Base-by-base conservation (phyloP, 1,139 yeast species). In the Hyphopichia buzzinii region DNA sequence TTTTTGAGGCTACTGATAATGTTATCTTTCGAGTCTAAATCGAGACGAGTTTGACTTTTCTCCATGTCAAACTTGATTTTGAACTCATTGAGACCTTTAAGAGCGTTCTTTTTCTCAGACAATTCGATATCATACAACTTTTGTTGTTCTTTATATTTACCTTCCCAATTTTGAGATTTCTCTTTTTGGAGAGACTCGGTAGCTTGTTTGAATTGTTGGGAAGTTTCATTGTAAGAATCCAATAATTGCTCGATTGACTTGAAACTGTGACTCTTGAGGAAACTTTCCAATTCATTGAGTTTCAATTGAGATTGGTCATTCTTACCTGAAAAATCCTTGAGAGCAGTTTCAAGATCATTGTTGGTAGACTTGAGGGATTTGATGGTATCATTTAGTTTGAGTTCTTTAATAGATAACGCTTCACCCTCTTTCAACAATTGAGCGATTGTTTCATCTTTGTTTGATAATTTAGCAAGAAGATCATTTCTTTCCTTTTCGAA, bases 381-480 rank as follows among this genome's bases (percentile, higher is more conserved):
- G 35, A 90, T 78, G 1, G 81, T 68, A 27, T 80, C 87, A 50
- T 77, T 81, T 37, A 82, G 71, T 47, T 77, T 78, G 26, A 88
- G 67, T 51, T 92, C 97, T 42, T 79, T 84, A 40, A 75, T 74
- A 0, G 96, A 83, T 28, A 90, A 63, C 21, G 75, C 77, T 44
- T 85, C 84, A 3, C 97, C 97, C 58, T 90, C 97, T 39, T 76
- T 79, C 52, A 84, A 58, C 26, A 90, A 65, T 42, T 68, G 72
- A 26, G 72, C 63, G 17, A 77, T 82, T 42, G 84, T 71, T 26
- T 67, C 69, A 32, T 84, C 89, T 45, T 76, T 76, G 29, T 72
- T 77, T 3, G 69, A 62, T 6, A 67, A 42, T 38, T 59, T 68
- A 34, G 49, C 55, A 33, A 22, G 31, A 37, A 37, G 47, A 4